These are phyloP conservation scores for Beauveria sp. DNA, from an alignment of 2,329 filamentous ascomycete genomes.

Conservation along the genomic window DNA sequence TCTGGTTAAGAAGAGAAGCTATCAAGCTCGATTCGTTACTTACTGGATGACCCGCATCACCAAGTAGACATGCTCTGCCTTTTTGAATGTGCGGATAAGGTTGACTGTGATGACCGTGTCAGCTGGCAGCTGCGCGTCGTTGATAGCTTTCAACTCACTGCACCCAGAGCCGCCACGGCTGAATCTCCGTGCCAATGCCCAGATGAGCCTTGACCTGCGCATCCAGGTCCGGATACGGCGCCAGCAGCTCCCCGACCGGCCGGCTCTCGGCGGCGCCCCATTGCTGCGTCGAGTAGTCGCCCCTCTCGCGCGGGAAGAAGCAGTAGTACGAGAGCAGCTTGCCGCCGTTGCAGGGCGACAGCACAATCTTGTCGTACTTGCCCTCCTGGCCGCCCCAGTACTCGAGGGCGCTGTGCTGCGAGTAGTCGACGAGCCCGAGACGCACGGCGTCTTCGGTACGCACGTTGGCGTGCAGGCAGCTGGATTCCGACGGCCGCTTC, in stretches of 20 bases:
- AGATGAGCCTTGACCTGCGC: slow-evolving; percentile 44
- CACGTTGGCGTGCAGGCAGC: slow-evolving; percentile 60
- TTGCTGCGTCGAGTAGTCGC: slow-evolving; percentile 52
- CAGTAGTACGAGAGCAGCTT: slow-evolving; percentile 62
- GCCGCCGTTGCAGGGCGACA: slow-evolving; percentile 61
- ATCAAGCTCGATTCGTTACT: slow-evolving; percentile 6
- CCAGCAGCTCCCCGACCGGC: slow-evolving; percentile 49
- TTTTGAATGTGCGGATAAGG: slow-evolving; percentile 53
- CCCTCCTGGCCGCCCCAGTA: slow-evolving; percentile 62
- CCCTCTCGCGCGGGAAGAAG: slow-evolving; percentile 51
- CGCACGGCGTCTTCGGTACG: slow-evolving; percentile 50
- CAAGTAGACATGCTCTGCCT: slow-evolving; percentile 47
- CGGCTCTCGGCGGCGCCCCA: slow-evolving; percentile 47
- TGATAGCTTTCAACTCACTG: slow-evolving; percentile 30
- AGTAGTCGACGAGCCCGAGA: slow-evolving; percentile 56
- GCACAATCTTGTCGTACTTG: slow-evolving; percentile 62
- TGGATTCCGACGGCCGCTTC: slow-evolving; percentile 50
- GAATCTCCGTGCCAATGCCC: slow-evolving; percentile 48
- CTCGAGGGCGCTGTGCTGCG: slow-evolving; percentile 51
- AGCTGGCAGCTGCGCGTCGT: not conserved
- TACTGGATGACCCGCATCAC: slow-evolving; percentile 59
- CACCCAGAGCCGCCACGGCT: slow-evolving; percentile 54
- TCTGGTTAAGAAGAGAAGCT: too few relatives aligned
- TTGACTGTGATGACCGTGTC: slow-evolving; percentile 17
- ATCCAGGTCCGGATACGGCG: slow-evolving; percentile 49